Percentiles rank a stretch among this genome's conserved stretches.
These are phyloP conservation scores for Botrytis hyacinthi DNA, from an alignment of 2,329 filamentous ascomycete genomes.

Conservation along the genomic window DNA sequence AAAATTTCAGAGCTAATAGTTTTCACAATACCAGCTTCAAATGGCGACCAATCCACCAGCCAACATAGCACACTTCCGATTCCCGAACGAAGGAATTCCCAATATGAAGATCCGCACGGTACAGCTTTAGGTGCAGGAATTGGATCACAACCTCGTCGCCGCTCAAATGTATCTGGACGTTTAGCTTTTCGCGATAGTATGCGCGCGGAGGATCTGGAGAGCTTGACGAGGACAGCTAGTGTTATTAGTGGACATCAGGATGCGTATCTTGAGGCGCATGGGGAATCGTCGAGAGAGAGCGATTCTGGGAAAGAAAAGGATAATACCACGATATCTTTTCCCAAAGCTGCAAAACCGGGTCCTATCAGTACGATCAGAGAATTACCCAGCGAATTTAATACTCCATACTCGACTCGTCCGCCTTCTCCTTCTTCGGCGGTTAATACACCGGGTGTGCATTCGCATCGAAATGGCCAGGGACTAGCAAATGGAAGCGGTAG, in stretches of 20 bases:
- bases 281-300: not conserved
- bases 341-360: conserved; percentile 14
- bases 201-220: conserved; percentile 15
- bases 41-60: not conserved
- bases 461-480: not conserved
- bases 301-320: not conserved
- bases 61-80: not conserved
- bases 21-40: not conserved
- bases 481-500: not conserved
- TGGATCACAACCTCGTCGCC: not conserved
- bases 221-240: conserved; percentile 3
- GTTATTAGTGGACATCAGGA: conserved; percentile 14
- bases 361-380: conserved; percentile 21
- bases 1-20: not conserved
- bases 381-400: conserved; percentile 22
- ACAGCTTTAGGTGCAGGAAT: too few relatives aligned
- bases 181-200: conserved; percentile 14
- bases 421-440: conserved; percentile 18
- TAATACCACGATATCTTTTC: conserved; percentile 13
- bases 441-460: not conserved
- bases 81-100: not conserved
- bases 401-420: conserved; percentile 22
- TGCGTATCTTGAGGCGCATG: conserved; percentile 7
- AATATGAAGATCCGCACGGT: not conserved
- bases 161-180: conserved; percentile 17